Conservation (phyloP, 1,284 basidiomycete species). For the Boletus hoseneyae region DNA sequence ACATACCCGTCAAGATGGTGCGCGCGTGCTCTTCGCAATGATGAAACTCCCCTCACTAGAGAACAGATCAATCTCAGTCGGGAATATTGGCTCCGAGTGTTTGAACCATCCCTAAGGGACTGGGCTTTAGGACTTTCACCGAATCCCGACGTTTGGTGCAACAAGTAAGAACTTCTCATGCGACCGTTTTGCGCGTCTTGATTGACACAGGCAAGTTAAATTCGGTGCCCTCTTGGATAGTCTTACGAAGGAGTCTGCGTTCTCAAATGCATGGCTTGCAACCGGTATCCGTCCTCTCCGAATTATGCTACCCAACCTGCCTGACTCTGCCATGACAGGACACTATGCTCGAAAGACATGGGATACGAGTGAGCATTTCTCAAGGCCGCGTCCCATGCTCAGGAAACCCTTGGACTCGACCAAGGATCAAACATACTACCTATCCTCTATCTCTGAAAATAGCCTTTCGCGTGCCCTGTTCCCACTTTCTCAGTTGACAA, state of each 20-base stretch:
- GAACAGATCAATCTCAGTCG: conserved; percentile 74
- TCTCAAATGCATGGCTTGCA: conserved; percentile 60
- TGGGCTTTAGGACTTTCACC: conserved; percentile 84
- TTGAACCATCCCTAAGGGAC: conserved; percentile 73
- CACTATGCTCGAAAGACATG: conserved; percentile 85
- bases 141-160: conserved; percentile 95
- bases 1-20: conserved; percentile 68
- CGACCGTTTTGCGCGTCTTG: not conserved
- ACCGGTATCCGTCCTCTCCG: conserved; percentile 53
- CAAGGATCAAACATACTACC: conserved; percentile 96
- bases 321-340: conserved; percentile 42
- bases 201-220: conserved; percentile 75
- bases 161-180: conserved; percentile 49
- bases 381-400: conserved; percentile 53
- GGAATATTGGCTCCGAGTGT: conserved; percentile 89
- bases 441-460: conserved; percentile 71
- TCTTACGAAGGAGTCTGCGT: conserved; percentile 40
- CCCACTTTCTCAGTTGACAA: conserved; percentile 68
- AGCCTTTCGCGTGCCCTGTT: conserved; percentile 73
- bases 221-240: conserved; percentile 83
- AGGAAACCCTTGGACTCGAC: conserved; percentile 58
- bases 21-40: conserved; percentile 16
- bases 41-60: conserved; percentile 6
- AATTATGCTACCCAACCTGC: not conserved
- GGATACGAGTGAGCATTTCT: conserved; percentile 24